Percentiles rank a stretch among this genome's conserved stretches.
These are phyloP conservation scores for Hygrophoropsis aurantiaca DNA, from an alignment of 768 basidiomycete genomes.

Conservation along the genomic window DNA sequence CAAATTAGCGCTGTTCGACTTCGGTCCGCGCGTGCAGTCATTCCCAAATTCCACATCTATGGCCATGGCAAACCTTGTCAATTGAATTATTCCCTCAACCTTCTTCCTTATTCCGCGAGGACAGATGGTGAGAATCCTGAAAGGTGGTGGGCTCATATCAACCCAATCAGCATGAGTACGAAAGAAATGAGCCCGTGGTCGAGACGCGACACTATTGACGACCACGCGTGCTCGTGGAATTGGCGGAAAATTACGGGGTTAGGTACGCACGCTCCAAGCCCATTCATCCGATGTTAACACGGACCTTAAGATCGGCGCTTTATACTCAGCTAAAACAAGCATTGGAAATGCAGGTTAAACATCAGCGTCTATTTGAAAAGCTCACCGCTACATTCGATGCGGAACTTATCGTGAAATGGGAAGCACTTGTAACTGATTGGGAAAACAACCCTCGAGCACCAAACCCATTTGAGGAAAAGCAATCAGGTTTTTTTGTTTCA, in stretches of 20 bases:
- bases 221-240: constrained; percentile 10
- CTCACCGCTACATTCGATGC: too few species aligned
- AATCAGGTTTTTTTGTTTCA: too few species aligned
- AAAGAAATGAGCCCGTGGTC: constrained; percentile 17
- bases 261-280: too few species aligned
- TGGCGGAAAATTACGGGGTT: constrained; percentile 1
- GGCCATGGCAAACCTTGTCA: background rate
- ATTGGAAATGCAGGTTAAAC: too few species aligned
- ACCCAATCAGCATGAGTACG: constrained; percentile 11
- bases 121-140: background rate
- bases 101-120: background rate
- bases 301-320: too few species aligned
- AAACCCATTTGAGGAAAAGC: too few species aligned
- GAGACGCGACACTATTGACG: constrained; percentile 24
- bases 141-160: constrained; percentile 17
- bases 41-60: constrained; percentile 16
- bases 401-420: too few species aligned
- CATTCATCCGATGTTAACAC: too few species aligned
- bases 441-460: too few species aligned
- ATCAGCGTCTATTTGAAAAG: too few species aligned
- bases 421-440: too few species aligned
- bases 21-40: constrained; percentile 6
- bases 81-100: background rate
- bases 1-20: constrained; percentile 13
- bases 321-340: too few species aligned